Evolutionary conservation across 2,329 filamentous ascomycete species (phyloP), one percentile per base, ranked within the genome.

Genomic region (Phoma sp.): DNA sequence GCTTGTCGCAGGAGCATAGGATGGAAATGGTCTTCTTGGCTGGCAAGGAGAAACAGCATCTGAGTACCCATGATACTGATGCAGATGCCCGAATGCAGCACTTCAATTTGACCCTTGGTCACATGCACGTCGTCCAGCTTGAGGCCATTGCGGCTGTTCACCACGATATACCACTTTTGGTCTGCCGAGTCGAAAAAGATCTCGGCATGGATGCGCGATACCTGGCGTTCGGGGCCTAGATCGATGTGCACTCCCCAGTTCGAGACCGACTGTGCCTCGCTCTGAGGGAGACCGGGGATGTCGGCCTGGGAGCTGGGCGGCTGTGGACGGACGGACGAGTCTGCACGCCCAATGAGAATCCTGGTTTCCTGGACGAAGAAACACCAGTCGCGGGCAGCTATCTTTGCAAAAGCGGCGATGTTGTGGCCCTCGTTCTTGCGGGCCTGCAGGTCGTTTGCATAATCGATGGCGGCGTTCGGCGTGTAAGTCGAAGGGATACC

Each of bases 31-130:
- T 92, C 82, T 22, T 85, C 84, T 51, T 90, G 88, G 22, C 86
- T 86, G 0, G 95, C 94, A n/a, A 96, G 85, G 43, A 97, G 91
- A 76, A 99, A 99, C 82, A 98, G 94, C 95, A 99, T 99, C 79
- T 99, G 94, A 1, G 95, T 90, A 48, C 91, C 91, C 66, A 89
- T 90, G 70, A 98, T 91, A 70, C 96, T 92, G 54, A 99, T 88
- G 38, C 98, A 91, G 72, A 94, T 88, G 54, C 95, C 95, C 67
- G 93, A 96, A 37, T 86, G 85, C 24, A 99, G 82, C 27, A 85
- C 79, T 31, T 86, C 84, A 32, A 85, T 82, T 35, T 83, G 79
- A 12, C 89, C 88, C 46, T 88, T 83, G 68, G 89, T 90, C 51
- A 96, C 78, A 19, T 84, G 80, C 45, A 79, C 78, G 57, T 91